These are phyloP conservation scores for Epichloe sylvatica DNA, from an alignment of 2,329 filamentous ascomycete genomes.

Conservation along the genomic window DNA sequence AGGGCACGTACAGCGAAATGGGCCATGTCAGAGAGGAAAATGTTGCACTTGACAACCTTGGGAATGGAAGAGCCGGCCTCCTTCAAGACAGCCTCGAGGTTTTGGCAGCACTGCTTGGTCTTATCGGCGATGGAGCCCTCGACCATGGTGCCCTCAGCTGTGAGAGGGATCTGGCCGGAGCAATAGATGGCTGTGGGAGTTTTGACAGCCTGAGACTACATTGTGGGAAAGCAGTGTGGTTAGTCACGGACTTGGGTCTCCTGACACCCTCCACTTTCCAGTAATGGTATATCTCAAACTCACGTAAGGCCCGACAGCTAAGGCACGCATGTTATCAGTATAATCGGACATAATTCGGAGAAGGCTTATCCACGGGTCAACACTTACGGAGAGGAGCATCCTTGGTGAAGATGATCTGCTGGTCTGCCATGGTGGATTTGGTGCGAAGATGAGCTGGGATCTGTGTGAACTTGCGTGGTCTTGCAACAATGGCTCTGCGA, in stretches of 20 bases:
- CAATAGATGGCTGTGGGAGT: constrained; percentile 52
- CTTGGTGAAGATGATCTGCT: constrained; percentile 41
- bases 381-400: constrained; percentile 44
- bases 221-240: not conserved
- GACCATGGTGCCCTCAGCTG: constrained; percentile 39
- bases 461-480: constrained; percentile 18
- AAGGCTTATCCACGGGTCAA: no score
- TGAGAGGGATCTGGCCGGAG: constrained; percentile 60
- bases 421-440: constrained; percentile 32
- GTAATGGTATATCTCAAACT: constrained; percentile 14
- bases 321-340: not conserved
- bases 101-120: constrained; percentile 52
- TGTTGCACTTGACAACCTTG: constrained; percentile 79
- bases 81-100: constrained; percentile 70
- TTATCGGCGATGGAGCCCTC: constrained; percentile 49
- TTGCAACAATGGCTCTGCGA: constrained; percentile 3
- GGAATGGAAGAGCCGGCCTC: constrained; percentile 66
- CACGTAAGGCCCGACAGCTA: constrained; percentile 52
- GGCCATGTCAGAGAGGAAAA: constrained; percentile 86
- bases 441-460: constrained; percentile 15
- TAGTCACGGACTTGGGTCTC: not conserved
- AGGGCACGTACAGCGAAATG: constrained; percentile 52
- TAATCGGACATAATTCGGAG: not conserved
- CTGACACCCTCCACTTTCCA: no score
- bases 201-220: constrained; percentile 52